Evolutionary conservation across 2,329 filamentous ascomycete genomes (phyloP), one percentile per base, ranked within the genome.

Genomic region (Lasiodiplodia gonubiensis): DNA sequence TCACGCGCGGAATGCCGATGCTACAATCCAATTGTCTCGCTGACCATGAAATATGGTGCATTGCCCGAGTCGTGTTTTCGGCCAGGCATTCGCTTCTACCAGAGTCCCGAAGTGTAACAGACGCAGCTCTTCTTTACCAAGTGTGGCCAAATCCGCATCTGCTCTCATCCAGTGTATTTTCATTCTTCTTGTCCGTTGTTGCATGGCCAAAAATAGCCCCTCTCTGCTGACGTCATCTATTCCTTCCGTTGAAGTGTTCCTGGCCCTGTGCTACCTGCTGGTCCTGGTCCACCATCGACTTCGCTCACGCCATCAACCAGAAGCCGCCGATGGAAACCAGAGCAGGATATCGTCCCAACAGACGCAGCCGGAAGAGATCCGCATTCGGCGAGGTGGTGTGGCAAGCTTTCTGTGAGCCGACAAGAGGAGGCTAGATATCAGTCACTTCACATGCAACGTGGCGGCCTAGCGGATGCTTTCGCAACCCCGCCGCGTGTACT

Each of bases 361-460:
- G 42, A 46, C 14, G 42, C n/a, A n/a, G 42, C 6, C 42, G 42
- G 42, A n/a, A 1, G n/a, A n/a, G 21, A 8, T 46, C 21, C 42
- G 30, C 30, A 33, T 33, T 33, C 30, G 10, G 30, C 30, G 30
- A 33, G 7, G 30, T 33, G 2, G 30, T 33, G 30, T 33, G 30
- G 30, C 30, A 33, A 33, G 1, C 30, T 33, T 33, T 33, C 7
- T 8, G 30, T 33, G 30, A 33, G 0, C 30, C 30, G 30, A 33
- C 30, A 33, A 33, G 30, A 33, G n/a, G n/a, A n/a, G n/a, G 37
- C 37, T 42, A 18, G 2, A 46, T 46, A 46, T 46, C 42, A 27
- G 10, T 6, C 55, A 14, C 12, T 27, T 61, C 57, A 25, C 39
- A 46, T 46, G 57, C 39, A 33, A 61, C 57, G 42, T 61, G 39